Evolutionary conservation across 129 eudicot genomes (phyloP).

Genomic region (Flaveria brownii): DNA sequence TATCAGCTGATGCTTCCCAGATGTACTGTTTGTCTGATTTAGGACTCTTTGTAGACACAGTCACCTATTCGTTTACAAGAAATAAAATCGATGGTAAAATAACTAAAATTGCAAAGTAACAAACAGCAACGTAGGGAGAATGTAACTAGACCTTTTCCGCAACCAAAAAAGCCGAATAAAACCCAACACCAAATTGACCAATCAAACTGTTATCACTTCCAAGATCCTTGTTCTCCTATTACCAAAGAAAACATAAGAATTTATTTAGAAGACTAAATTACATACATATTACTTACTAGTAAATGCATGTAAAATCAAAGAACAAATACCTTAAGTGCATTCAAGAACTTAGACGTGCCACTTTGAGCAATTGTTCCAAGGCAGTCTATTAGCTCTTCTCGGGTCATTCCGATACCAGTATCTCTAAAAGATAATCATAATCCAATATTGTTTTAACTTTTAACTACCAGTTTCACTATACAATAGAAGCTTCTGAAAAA

Average conservation of each 20-base stretch:
- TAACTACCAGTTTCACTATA: neutral
- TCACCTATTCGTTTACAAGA: constrained; percentile 50
- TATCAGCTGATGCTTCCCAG: constrained; percentile 92
- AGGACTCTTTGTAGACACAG: constrained; percentile 87
- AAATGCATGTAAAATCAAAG: neutral
- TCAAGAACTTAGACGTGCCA: constrained; percentile 91
- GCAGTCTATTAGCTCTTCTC: constrained; percentile 89
- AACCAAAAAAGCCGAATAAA: constrained; percentile 94
- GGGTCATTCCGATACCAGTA: constrained; percentile 96
- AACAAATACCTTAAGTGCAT: constrained; percentile 72
- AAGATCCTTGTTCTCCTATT: constrained; percentile 84
- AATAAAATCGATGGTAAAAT: neutral
- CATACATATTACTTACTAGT: neutral
- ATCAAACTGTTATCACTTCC: constrained; percentile 88
- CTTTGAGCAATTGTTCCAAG: constrained; percentile 99
- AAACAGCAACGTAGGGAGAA: neutral
- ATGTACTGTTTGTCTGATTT: constrained; percentile 82
- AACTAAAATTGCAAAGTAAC: neutral
- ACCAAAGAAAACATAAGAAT: neutral
- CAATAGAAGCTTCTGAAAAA: neutral
- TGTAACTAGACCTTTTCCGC: constrained; percentile 69
- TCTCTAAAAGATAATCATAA: constrained; percentile 50
- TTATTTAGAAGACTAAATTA: neutral
- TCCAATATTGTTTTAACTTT: neutral
- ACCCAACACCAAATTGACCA: constrained; percentile 99